Conservation (phyloP, 129 eudicot genomes). For the Cynara cardunculus region DNA sequence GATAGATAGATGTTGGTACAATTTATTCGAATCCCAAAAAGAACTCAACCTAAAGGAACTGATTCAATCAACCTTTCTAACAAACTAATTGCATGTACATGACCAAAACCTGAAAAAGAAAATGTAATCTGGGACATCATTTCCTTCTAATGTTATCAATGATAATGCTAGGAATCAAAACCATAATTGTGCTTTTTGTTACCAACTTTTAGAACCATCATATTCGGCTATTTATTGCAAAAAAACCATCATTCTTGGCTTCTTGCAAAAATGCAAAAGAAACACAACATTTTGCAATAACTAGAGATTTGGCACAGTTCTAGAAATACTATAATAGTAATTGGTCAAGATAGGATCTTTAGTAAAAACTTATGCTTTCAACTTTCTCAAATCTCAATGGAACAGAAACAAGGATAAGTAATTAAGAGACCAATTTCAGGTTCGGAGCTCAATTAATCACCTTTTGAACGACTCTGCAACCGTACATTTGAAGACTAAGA, state of each 20-base stretch:
- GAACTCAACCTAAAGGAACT: neutral
- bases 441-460: constrained; percentile 29
- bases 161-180: too few relatives aligned
- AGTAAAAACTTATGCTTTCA: neutral
- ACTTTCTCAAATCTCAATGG: neutral
- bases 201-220: too few relatives aligned
- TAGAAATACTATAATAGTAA: too few relatives aligned
- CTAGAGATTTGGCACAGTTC: neutral
- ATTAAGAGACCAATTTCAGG: neutral
- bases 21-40: neutral
- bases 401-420: neutral
- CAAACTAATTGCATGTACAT: too few relatives aligned
- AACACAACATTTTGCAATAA: too few relatives aligned
- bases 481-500: constrained; percentile 90
- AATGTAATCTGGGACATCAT: too few relatives aligned
- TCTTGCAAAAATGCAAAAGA: too few relatives aligned
- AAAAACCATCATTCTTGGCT: neutral
- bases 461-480: constrained; percentile 97
- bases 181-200: too few relatives aligned
- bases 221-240: too few relatives aligned
- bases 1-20: neutral
- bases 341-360: constrained; percentile 11
- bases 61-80: neutral
- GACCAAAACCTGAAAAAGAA: too few relatives aligned
- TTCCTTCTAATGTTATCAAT: too few relatives aligned